Percentiles rank a stretch among this genome's conserved stretches.
phyloP scores from a whole-genome alignment of 78 protist species.

The Dictyostelium capitatum region DNA sequence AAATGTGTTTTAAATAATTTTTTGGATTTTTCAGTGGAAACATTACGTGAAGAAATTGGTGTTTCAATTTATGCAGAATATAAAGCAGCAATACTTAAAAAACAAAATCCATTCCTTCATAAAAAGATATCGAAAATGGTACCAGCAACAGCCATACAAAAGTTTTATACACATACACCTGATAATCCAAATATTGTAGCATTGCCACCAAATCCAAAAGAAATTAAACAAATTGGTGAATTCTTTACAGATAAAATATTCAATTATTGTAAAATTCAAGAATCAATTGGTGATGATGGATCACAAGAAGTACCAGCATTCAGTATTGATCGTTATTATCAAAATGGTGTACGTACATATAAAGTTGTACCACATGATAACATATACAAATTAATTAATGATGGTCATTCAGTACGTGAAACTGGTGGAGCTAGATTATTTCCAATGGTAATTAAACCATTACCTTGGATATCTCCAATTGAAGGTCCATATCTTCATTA shows the following conservation, averaged over 20 bases:
- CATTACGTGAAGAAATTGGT: not conserved
- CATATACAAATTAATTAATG: not conserved
- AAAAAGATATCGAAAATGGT: not conserved
- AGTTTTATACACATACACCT: not conserved
- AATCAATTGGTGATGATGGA: constrained; percentile 5
- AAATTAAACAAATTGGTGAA: not conserved
- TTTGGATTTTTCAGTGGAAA: not conserved
- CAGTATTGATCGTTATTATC: not conserved
- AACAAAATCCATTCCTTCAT: not conserved
- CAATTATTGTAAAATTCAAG: constrained; percentile 26
- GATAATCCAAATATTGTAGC: not conserved
- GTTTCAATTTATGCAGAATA: constrained; percentile 20
- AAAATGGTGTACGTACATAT: not conserved
- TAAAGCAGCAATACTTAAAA: not conserved
- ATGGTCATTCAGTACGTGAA: constrained; percentile 46
- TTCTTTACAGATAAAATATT: not conserved
- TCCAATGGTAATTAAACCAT: constrained; percentile 71
- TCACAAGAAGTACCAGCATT: constrained; percentile 29
- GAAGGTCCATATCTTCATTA: constrained; percentile 45
- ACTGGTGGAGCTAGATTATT: constrained; percentile 37
- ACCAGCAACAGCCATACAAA: not conserved
- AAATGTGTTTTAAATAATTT: not conserved
- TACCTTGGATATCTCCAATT: constrained; percentile 48
- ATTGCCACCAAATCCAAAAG: not conserved
- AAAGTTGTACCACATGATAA: not conserved